A percentile compares a stretch with the other conserved stretches of the same genome.
Evolutionary conservation across 2,329 filamentous ascomycete species (phyloP).

Genomic region (Byssothecium circinans): DNA sequence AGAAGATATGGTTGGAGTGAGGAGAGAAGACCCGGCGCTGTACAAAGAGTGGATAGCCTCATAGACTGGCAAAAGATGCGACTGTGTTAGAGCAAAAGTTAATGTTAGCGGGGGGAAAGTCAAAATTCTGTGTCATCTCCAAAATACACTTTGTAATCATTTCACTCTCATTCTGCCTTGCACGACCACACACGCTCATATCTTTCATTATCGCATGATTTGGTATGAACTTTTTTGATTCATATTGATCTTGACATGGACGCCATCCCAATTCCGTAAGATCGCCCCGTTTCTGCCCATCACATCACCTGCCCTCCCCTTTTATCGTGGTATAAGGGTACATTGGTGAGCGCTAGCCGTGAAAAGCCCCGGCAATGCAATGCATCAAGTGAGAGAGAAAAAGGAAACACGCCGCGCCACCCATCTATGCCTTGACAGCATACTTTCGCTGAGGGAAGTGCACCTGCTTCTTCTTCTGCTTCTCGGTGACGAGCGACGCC

Average conservation of each 20-base stretch:
- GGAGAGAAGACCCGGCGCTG: constrained; percentile 41
- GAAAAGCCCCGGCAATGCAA: constrained; percentile 46
- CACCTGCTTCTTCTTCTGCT: constrained; percentile 91
- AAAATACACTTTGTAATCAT: background rate
- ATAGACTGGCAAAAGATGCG: background rate
- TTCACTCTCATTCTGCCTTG: background rate
- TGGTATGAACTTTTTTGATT: constrained; percentile 45
- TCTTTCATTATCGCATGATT: constrained; percentile 1
- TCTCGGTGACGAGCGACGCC: constrained; percentile 79
- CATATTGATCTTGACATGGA: constrained; percentile 46
- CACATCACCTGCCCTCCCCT: constrained; percentile 35
- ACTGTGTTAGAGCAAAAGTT: background rate
- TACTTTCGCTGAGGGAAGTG: constrained; percentile 99
- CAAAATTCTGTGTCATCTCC: background rate
- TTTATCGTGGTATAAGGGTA: constrained; percentile 43
- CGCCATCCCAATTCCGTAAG: constrained; percentile 44
- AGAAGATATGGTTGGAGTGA: constrained; percentile 71
- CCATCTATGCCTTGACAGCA: constrained; percentile 82
- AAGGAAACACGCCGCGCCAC: constrained; percentile 35
- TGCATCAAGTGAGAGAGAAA: constrained; percentile 45
- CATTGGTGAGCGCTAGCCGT: constrained; percentile 43
- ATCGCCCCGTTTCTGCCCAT: constrained; percentile 38
- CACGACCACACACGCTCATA: background rate
- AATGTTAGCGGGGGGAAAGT: background rate
- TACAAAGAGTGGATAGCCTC: constrained; percentile 46